Base-by-base conservation (phyloP, 768 basidiomycete genomes). In the Wakefieldia striispora region DNA sequence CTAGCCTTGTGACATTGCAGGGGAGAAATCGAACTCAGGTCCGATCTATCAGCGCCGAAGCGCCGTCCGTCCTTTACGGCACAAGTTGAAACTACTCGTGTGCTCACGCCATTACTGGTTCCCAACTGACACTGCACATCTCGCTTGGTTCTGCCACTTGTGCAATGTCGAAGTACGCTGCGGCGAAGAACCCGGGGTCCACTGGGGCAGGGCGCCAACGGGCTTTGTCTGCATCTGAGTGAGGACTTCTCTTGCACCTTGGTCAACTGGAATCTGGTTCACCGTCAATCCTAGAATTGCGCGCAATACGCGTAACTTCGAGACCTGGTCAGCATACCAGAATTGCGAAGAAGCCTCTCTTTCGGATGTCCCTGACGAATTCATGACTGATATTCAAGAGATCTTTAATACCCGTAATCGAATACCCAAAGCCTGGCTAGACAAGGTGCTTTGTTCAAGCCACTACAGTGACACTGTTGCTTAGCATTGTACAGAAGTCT, bases 291-390 rank as follows among this genome's bases (percentile, higher is more conserved):
- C 26, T 43, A 80, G 78, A 54, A 78, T 81, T 49, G 77, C 80
- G 21, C 71, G 72, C 23, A 79, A 77, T 64, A 53, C 70, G 19
- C 69, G 68, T 41, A 66, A 68, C 53, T 82, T 79, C 45, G 81
- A 81, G 51, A 75, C 69, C 5, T 82, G 81, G 80, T 67, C 72
- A 7, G 66, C 70, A 1, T 68, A 75, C 56, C 77, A 82, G 53
- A 60, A 70, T 36, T 76, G 75, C 53, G 78, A 79, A 55, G 75
- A 79, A 50, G 78, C 74, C 6, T 72, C 75, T 0, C 74, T 69
- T 55, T 57, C 67, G 11, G 78, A 81, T 52, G 56, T 80, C 29
- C 77, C 78, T 2, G 54, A 61, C 1, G 70, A 70, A 3, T 57
- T 78, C 27, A 63, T 60, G n/a, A 45, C 17, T 1, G 72, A 74